Conservation (phyloP, 83 land plant genomes). For the Diphasiastrum complanatum region DNA sequence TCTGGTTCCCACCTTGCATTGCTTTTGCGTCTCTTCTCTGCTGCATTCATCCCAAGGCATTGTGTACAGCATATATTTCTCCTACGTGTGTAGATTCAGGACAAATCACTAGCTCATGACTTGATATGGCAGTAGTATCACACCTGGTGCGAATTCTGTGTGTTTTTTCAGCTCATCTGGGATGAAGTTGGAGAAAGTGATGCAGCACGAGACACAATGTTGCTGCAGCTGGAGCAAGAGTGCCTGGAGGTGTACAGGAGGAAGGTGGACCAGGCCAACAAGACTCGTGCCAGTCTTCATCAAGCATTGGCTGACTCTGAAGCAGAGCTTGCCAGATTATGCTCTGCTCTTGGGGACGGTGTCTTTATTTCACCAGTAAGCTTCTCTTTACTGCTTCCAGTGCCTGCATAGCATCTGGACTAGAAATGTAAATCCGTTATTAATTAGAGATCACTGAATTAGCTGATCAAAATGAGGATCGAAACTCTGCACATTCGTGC, state of each 20-base stretch:
- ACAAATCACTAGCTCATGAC: too few relatives aligned
- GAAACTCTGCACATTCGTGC: not conserved
- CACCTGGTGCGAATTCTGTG: too few relatives aligned
- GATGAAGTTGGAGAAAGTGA: constrained; percentile 72
- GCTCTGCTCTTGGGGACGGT: constrained; percentile 26
- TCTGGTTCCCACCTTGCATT: too few relatives aligned
- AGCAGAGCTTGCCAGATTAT: constrained; percentile 35
- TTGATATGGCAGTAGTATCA: too few relatives aligned
- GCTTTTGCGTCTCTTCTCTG: too few relatives aligned
- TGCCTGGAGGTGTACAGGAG: constrained; percentile 58
- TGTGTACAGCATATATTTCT: too few relatives aligned
- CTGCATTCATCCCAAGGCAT: too few relatives aligned
- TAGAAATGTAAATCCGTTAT: not conserved
- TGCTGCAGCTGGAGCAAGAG: constrained; percentile 61
- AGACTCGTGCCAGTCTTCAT: constrained; percentile 44
- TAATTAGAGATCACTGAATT: not conserved
- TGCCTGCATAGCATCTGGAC: not conserved
- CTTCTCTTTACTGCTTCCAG: not conserved
- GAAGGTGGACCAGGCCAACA: constrained; percentile 48
- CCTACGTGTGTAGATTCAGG: too few relatives aligned
- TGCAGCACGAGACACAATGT: constrained; percentile 50
- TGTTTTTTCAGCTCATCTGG: constrained; percentile 53
- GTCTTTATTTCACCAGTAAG: constrained; percentile 6
- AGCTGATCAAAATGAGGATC: not conserved
- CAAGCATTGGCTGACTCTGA: constrained; percentile 36